A percentile compares a stretch with the other conserved stretches of the same genome.
Evolutionary conservation across 1,284 basidiomycete genomes (phyloP).

Genomic region (Austroboletus olivaceoglutinosus): DNA sequence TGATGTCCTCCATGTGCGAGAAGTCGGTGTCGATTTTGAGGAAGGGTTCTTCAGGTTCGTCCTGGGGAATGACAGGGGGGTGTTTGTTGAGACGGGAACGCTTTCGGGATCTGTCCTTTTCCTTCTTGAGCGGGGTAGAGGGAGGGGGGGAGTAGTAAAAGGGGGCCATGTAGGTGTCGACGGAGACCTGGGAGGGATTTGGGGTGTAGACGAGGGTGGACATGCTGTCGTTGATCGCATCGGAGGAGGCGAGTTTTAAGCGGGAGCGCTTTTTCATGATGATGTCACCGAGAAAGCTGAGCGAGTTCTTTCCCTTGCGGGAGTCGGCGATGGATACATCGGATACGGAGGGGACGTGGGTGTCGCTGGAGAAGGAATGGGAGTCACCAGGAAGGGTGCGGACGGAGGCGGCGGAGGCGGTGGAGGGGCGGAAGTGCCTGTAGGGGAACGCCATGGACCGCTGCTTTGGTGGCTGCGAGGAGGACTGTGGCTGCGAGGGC

Average conservation of each 20-base stretch:
- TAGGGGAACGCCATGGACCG: conserved; percentile 31
- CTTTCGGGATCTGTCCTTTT: conserved; percentile 20
- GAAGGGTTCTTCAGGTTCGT: conserved; percentile 15
- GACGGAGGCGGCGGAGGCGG: conserved; percentile 32
- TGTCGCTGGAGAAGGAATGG: conserved; percentile 34
- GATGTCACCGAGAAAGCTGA: conserved; percentile 32
- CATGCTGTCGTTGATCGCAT: conserved; percentile 21
- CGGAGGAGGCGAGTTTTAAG: conserved; percentile 31
- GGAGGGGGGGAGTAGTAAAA: conserved; percentile 21
- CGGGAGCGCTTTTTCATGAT: conserved; percentile 34
- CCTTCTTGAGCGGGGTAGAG: conserved; percentile 34
- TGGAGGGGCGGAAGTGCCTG: conserved; percentile 32
- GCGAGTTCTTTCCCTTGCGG: conserved; percentile 35
- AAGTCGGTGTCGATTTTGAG: conserved; percentile 73
- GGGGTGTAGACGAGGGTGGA: conserved; percentile 19
- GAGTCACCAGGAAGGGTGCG: conserved; percentile 43
- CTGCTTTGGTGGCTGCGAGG: conserved; percentile 5
- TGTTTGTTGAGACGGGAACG: conserved; percentile 21
- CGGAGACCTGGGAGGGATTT: conserved; percentile 26
- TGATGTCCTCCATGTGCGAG: conserved; percentile 81
- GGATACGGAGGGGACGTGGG: conserved; percentile 29
- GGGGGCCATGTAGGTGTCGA: conserved; percentile 20
- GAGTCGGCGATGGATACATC: conserved; percentile 30
- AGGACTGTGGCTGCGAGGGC: neutral
- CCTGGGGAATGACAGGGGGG: conserved; percentile 18